phyloP scores from a whole-genome alignment of 768 basidiomycete species.

The Calvatia gigantea region DNA sequence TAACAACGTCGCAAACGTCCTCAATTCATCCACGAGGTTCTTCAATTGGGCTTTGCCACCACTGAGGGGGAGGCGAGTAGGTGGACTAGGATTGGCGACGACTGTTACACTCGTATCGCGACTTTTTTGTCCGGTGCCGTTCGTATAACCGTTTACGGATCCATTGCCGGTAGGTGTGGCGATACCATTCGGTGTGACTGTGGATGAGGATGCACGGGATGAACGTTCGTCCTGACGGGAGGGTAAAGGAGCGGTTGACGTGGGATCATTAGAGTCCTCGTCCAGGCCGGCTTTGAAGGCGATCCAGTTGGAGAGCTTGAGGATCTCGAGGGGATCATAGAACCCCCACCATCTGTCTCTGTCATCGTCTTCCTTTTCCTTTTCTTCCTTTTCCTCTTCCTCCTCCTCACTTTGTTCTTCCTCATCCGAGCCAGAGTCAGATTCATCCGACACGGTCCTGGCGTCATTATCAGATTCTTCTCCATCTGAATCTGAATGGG shows the following conservation, averaged over 20 bases:
- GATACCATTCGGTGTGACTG: constrained; percentile 10
- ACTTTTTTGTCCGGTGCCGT: not conserved
- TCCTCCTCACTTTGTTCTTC: not conserved
- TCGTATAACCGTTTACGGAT: constrained; percentile 8
- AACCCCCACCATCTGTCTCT: constrained; percentile 76
- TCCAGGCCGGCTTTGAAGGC: constrained; percentile 43
- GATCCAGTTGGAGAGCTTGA: constrained; percentile 65
- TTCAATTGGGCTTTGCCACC: constrained; percentile 25
- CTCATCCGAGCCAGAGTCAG: not conserved
- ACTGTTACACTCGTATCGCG: constrained; percentile 8
- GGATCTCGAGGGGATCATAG: constrained; percentile 60
- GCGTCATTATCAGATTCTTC: constrained; percentile 20
- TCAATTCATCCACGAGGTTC: constrained; percentile 48
- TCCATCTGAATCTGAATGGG: not conserved
- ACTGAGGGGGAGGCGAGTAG: not conserved
- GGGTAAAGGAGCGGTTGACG: not conserved
- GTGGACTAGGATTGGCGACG: constrained; percentile 11
- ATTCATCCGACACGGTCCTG: constrained; percentile 13
- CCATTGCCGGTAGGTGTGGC: constrained; percentile 5
- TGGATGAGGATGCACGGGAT: constrained; percentile 14
- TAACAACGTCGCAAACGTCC: constrained; percentile 58
- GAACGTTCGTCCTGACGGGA: not conserved
- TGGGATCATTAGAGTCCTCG: constrained; percentile 21
- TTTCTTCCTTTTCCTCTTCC: not conserved
- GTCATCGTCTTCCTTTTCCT: constrained; percentile 31